Percentiles rank a stretch among this genome's conserved stretches.
These are phyloP conservation scores for Gomphus bonarii DNA, from an alignment of 1,284 basidiomycete genomes.

Conservation along the genomic window DNA sequence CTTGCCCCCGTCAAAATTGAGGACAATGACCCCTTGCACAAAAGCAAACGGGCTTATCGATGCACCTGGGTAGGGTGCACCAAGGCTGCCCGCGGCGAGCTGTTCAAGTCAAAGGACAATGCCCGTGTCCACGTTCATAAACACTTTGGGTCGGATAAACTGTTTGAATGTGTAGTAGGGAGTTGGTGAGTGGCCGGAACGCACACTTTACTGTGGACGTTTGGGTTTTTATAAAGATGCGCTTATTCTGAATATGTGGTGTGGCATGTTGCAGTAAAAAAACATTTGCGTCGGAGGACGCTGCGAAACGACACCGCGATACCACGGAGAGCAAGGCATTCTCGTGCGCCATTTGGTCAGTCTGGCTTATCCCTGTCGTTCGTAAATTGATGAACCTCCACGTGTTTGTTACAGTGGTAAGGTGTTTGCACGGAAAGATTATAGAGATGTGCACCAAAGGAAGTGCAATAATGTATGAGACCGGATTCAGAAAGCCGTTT, in stretches of 20 bases:
- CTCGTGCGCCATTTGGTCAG: not conserved
- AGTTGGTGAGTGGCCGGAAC: slow-evolving; percentile 1
- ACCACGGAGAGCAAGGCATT: slow-evolving; percentile 7
- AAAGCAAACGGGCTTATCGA: slow-evolving; percentile 1
- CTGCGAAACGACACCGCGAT: slow-evolving; percentile 10
- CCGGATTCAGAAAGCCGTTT: not conserved
- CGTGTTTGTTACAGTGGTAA: not conserved
- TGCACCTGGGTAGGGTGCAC: slow-evolving; percentile 2
- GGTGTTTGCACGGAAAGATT: slow-evolving; percentile 5
- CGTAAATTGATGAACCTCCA: not conserved
- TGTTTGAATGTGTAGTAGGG: slow-evolving; percentile 3
- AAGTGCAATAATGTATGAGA: not conserved
- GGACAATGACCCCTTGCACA: not conserved
- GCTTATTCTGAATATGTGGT: not conserved
- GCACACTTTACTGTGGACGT: not conserved
- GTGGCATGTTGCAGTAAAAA: not conserved
- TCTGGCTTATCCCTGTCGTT: not conserved
- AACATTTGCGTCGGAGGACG: slow-evolving; percentile 7
- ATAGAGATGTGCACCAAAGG: slow-evolving; percentile 5
- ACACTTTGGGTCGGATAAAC: slow-evolving; percentile 8
- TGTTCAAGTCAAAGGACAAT: slow-evolving; percentile 10
- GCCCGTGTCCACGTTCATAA: slow-evolving; percentile 9
- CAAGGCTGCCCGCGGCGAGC: not conserved
- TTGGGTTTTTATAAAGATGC: not conserved
- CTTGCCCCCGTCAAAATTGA: not conserved